phyloP scores from a whole-genome alignment of 2,329 filamentous ascomycete species.

The Penicillium freii region DNA sequence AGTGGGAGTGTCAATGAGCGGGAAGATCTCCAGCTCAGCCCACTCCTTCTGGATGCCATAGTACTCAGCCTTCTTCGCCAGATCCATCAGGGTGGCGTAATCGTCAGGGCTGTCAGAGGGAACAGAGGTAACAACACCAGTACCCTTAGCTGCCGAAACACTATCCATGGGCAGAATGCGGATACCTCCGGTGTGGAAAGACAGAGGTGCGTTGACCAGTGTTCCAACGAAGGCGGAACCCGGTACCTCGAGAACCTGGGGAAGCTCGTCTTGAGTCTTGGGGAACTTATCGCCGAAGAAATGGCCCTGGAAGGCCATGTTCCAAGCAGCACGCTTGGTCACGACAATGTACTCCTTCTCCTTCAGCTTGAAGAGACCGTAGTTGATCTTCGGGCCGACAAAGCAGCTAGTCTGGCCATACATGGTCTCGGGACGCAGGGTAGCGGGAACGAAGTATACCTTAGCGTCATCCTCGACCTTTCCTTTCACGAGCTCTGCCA shows the following conservation, averaged over 20 bases:
- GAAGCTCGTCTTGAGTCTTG: constrained; percentile 66
- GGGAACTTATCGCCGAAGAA: constrained; percentile 60
- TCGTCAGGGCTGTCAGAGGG: constrained; percentile 96
- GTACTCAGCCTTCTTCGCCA: constrained; percentile 93
- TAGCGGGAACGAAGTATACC: constrained; percentile 88
- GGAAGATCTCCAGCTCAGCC: constrained; percentile 84
- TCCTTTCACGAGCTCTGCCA: constrained; percentile 67
- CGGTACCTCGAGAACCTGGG: constrained; percentile 70
- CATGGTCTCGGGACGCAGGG: constrained; percentile 95
- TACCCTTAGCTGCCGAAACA: constrained; percentile 89
- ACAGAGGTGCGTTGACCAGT: constrained; percentile 85
- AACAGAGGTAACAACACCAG: constrained; percentile 92
- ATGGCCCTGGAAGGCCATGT: constrained; percentile 93
- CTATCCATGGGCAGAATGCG: constrained; percentile 93
- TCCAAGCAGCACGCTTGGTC: constrained; percentile 78
- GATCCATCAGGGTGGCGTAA: constrained; percentile 81
- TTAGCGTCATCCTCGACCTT: constrained; percentile 76
- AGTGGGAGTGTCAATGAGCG: constrained; percentile 83
- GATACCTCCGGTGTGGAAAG: constrained; percentile 77
- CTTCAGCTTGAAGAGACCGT: constrained; percentile 79
- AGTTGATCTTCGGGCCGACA: constrained; percentile 83
- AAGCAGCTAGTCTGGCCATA: constrained; percentile 97
- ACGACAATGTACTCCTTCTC: constrained; percentile 80
- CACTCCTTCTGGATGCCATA: constrained; percentile 97
- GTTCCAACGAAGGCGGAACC: constrained; percentile 84